Conservation (phyloP, 78 protist genomes). For the Pelomyxa schiedti region DNA sequence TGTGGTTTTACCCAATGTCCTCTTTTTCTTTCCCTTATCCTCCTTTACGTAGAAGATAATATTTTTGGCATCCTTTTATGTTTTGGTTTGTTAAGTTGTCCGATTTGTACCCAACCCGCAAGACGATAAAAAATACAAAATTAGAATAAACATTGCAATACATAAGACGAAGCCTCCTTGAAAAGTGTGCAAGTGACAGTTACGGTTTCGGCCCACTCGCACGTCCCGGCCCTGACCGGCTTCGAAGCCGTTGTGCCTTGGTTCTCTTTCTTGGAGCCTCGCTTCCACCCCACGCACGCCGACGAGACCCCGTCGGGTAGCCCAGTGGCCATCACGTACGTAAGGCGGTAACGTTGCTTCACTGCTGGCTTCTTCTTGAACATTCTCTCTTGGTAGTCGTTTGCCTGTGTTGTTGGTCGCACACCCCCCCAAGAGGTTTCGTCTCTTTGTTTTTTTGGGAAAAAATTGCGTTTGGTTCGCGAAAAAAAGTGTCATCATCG, state of each 20-base stretch:
- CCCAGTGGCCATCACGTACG: neutral
- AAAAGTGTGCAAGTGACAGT: neutral
- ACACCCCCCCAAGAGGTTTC: too few relatives aligned
- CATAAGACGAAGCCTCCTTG: neutral
- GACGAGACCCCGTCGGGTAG: neutral
- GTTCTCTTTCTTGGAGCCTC: neutral
- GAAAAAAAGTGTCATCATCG: too few relatives aligned
- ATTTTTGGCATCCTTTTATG: neutral
- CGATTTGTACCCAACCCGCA: too few relatives aligned
- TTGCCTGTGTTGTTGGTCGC: too few relatives aligned
- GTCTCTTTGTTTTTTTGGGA: too few relatives aligned
- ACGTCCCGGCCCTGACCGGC: neutral
- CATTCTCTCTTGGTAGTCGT: too few relatives aligned
- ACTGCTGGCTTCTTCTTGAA: neutral
- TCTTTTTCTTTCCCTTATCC: neutral
- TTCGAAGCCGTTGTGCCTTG: neutral
- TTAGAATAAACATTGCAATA: too few relatives aligned
- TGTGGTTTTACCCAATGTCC: neutral
- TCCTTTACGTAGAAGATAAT: neutral
- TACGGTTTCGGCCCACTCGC: neutral
- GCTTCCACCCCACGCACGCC: neutral
- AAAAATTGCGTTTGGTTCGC: too few relatives aligned
- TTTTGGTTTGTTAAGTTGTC: too few relatives aligned
- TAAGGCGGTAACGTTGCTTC: neutral
- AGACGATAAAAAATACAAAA: too few relatives aligned